Base-by-base conservation (phyloP, 768 basidiomycete species). In the Cytidiella melzeri region DNA sequence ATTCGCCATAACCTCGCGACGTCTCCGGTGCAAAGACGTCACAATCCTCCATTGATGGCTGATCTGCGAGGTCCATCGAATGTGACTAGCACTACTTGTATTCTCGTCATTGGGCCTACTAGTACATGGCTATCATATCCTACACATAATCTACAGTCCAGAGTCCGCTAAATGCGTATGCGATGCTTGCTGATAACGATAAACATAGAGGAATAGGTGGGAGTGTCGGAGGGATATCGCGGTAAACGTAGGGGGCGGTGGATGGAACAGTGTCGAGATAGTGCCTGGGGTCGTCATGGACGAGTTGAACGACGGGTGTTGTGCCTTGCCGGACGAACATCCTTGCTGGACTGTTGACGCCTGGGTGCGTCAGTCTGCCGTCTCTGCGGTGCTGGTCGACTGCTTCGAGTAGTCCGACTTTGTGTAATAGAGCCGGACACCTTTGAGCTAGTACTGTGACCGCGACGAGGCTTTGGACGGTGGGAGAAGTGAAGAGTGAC, bases 401-500 rank as follows among this genome's bases (percentile, higher is more conserved):
- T 30, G 15, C 21, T 40, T 30, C 46, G 19, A 5, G 47, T 42
- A 19, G 47, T 24, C 13, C 47, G 48, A 19, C 49, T 50, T 5
- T 52, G 51, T 9, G 52, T 47, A 15, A 61, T 40, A 15, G 43
- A n/a, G 4, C 59, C 59, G 7, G 41, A 43, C n/a, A 63, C 40
- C n/a, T 42, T 39, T 11, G 56, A 55, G 13, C 57, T 55, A 20
- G 53, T 41, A n/a, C n/a, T n/a, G 7, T 7, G 7, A 7, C 61
- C 59, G 30, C 60, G 56, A 39, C 58, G 55, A 19, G 57, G 28
- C 37, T 41, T 55, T 27, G 57, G 47, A 9, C 59, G 61, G 25
- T 55, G 58, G 19, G 53, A 55, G 48, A 60, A 60, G 46, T 59
- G 61, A 10, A 62, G 52, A 41, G 47, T 57, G 4, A 45, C 56